Evolutionary conservation across 2,329 filamentous ascomycete genomes (phyloP).

Genomic region (Juglanconis sp.): DNA sequence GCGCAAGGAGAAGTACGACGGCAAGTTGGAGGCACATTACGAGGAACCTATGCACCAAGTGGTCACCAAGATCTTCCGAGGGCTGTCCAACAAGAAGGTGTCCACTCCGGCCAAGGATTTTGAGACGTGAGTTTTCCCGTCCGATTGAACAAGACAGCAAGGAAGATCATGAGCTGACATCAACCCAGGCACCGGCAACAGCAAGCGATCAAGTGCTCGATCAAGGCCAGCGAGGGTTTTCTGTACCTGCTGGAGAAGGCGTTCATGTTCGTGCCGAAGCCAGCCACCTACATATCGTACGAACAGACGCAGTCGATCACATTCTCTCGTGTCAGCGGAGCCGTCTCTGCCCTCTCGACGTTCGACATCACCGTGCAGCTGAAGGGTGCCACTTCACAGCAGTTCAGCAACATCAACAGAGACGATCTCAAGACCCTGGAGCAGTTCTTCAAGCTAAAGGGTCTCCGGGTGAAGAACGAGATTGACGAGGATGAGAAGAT

Average conservation of each 20-base stretch:
- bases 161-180: constrained; percentile 4
- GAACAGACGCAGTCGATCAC: constrained; percentile 89
- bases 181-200: constrained; percentile 75
- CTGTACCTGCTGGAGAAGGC: constrained; percentile 97
- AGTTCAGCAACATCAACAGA: constrained; percentile 98
- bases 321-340: constrained; percentile 92
- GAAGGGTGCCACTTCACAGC: constrained; percentile 86
- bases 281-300: constrained; percentile 93
- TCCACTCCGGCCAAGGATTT: constrained; percentile 94
- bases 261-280: constrained; percentile 98
- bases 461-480: constrained; percentile 95
- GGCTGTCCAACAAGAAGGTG: constrained; percentile 91
- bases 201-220: constrained; percentile 97
- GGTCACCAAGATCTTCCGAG: constrained; percentile 91
- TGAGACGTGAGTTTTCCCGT: constrained; percentile 54
- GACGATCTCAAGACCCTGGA: constrained; percentile 97
- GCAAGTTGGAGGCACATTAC: constrained; percentile 84
- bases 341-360: constrained; percentile 87
- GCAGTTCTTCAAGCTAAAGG: constrained; percentile 95
- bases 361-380: constrained; percentile 95
- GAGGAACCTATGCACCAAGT: constrained; percentile 92
- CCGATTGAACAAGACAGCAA: neutral
- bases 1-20: constrained; percentile 80
- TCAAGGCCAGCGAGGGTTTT: constrained; percentile 98
- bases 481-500: constrained; percentile 88